A percentile compares a stretch with the other conserved stretches of the same genome.
Conservation (phyloP, 2,329 filamentous ascomycete genomes). For the Fusarium kyushuense region DNA sequence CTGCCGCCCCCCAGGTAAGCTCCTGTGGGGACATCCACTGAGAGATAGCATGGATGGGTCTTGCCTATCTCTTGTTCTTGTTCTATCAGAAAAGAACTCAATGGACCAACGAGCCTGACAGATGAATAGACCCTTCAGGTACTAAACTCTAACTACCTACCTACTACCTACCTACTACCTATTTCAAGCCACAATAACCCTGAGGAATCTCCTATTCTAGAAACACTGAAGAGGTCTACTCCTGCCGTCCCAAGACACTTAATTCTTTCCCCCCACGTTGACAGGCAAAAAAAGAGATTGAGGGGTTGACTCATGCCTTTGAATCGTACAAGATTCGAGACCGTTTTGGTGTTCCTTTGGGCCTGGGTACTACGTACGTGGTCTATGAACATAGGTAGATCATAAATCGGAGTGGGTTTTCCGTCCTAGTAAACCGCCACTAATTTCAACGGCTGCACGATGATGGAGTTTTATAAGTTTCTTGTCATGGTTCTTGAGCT, state of each 20-base stretch:
- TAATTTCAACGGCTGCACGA: conserved; percentile 45
- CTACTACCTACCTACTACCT: no score
- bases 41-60: neutral
- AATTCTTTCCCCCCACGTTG: conserved; percentile 7
- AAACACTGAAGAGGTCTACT: conserved; percentile 33
- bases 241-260: conserved; percentile 5
- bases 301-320: conserved; percentile 5
- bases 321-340: neutral
- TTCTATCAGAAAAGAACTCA: conserved; percentile 3
- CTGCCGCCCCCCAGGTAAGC: conserved; percentile 14
- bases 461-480: conserved; percentile 35
- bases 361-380: neutral
- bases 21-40: conserved; percentile 31
- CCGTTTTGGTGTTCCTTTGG: conserved; percentile 20
- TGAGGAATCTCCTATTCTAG: conserved; percentile 34
- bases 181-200: conserved; percentile 34
- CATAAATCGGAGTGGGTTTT: conserved; percentile 23
- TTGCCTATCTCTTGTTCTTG: conserved; percentile 15
- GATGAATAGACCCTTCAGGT: conserved; percentile 22
- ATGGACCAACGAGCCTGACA: neutral
- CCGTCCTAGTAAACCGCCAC: conserved; percentile 34
- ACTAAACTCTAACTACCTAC: conserved; percentile 28
- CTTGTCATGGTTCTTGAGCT: conserved; percentile 2
- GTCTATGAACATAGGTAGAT: neutral
- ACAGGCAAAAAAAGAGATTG: conserved; percentile 11